Evolutionary conservation across 2,329 filamentous ascomycete species (phyloP), one percentile per base, ranked within the genome.

Genomic region (Penicillium brevicompactum): DNA sequence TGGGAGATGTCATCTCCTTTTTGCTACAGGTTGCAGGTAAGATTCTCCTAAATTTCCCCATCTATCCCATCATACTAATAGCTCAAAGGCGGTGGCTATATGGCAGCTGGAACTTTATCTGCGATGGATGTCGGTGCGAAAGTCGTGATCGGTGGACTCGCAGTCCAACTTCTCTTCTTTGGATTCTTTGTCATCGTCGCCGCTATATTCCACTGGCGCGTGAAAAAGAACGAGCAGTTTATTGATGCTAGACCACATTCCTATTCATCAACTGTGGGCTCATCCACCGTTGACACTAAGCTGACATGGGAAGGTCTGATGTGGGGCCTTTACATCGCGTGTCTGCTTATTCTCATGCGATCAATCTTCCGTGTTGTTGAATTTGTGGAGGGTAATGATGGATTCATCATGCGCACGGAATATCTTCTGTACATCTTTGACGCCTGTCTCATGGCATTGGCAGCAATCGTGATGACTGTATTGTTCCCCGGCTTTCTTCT

Each of bases 111-210:
- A 38, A 58, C 52, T 8, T 21, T 55, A 4, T 51, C 53, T 30
- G 52, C 56, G 16, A 62, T 61, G 55, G 24, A 54, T 8, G 58
- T 24, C 4, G 67, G 66, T n/a, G 51, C 61, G 5, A 57, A 67
- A n/a, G 73, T 87, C 51, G 78, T 87, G 21, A 69, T 86, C 5
- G 79, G 61, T 0, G 84, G 85, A 2, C 71, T 88, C 2, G 69
- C 81, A 37, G 67, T 86, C n/a, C 85, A 88, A 62, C 76, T 87
- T 40, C 46, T 83, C 48, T 77, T 83, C 53, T 86, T 87, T 57
- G 77, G 75, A n/a, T 70, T 86, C 42, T 87, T 87, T 64, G 70
- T 82, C 34, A 53, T 78, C 5, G 77, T 78, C 3, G 76, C 82
- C 0, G 59, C 75, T 2, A 55, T 81, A 0, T 85, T 85, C 70